phyloP scores from a whole-genome alignment of 23 red algal genomes.

The Gracilaria caudata region DNA sequence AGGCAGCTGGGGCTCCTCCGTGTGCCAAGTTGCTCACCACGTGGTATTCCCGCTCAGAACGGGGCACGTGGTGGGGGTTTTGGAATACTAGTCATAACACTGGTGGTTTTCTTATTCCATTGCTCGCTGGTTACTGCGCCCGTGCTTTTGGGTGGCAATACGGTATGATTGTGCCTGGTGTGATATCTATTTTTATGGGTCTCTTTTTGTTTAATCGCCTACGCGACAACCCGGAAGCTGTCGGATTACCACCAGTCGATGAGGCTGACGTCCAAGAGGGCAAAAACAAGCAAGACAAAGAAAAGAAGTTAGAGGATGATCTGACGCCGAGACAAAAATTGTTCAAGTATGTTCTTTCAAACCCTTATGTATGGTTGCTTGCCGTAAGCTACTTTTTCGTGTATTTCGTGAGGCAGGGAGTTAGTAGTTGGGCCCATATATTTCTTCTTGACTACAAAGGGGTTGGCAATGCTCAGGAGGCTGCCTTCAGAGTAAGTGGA shows the following conservation, averaged over 20 bases:
- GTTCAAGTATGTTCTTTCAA: constrained; percentile 88
- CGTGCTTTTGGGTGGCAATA: constrained; percentile 95
- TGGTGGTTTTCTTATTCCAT: constrained; percentile 97
- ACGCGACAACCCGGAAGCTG: constrained; percentile 82
- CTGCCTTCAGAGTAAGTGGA: constrained; percentile 94
- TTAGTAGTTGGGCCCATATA: constrained; percentile 94
- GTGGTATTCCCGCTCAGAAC: constrained; percentile 95
- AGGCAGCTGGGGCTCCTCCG: constrained; percentile 94
- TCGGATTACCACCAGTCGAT: constrained; percentile 91
- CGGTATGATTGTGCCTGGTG: constrained; percentile 97
- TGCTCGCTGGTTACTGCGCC: constrained; percentile 93
- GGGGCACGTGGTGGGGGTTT: constrained; percentile 99
- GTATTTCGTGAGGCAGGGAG: constrained; percentile 98
- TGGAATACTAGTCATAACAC: constrained; percentile 99
- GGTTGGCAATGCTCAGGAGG: constrained; percentile 94
- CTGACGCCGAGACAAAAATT: constrained; percentile 72
- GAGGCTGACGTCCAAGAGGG: constrained; percentile 2
- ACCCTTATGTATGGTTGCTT: constrained; percentile 98
- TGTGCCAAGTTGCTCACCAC: constrained; percentile 97
- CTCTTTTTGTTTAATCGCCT: constrained; percentile 89
- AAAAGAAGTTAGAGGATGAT: constrained; percentile 18
- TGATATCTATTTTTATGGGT: constrained; percentile 85
- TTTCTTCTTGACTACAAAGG: constrained; percentile 95
- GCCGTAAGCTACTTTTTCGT: constrained; percentile 98
- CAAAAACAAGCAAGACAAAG: not conserved